Evolutionary conservation across 1,284 basidiomycete genomes (phyloP).

Genomic region (Macrocystidia cucumis): DNA sequence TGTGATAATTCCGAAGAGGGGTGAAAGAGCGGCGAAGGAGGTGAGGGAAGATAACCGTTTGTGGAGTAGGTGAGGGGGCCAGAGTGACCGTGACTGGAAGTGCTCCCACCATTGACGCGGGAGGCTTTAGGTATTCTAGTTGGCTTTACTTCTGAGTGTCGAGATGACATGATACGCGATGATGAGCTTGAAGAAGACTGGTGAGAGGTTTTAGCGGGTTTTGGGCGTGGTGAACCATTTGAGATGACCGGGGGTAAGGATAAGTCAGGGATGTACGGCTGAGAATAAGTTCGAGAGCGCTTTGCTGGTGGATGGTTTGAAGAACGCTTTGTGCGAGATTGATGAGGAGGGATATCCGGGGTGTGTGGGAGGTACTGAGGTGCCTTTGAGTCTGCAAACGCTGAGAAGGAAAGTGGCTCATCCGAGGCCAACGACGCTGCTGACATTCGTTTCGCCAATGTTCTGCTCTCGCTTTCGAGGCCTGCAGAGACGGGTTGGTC

Average conservation of each 20-base stretch:
- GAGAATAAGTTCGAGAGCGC: conserved; percentile 53
- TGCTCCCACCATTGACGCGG: conserved; percentile 7
- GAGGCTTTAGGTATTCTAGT: conserved; percentile 31
- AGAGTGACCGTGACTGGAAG: conserved; percentile 6
- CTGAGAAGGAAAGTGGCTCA: conserved; percentile 10
- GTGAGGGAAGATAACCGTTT: conserved; percentile 12
- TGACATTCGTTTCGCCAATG: conserved; percentile 65
- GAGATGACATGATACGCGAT: too few species aligned
- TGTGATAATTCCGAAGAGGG: conserved; percentile 22
- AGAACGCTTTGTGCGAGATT: conserved; percentile 13
- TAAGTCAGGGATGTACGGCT: conserved; percentile 36
- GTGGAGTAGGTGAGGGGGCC: conserved; percentile 8
- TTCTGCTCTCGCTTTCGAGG: conserved; percentile 65
- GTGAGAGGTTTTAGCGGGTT: too few species aligned
- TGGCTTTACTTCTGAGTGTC: conserved; percentile 22
- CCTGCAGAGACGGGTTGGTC: conserved; percentile 32
- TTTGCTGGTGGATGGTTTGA: conserved; percentile 19
- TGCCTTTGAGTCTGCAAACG: conserved; percentile 11
- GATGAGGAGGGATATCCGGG: too few species aligned
- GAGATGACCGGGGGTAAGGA: too few species aligned
- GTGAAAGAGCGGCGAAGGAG: conserved; percentile 13
- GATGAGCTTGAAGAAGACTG: too few species aligned
- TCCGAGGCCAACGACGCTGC: conserved; percentile 50
- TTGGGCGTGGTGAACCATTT: too few species aligned
- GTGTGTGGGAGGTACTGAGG: conserved; percentile 11